Evolutionary conservation across 176 grass and related monocot species (phyloP).

Genomic region (maize (Zea mays)): Zm-B73-REFERENCE-NAM-5.0 NC_050102.1:169210001-169210500

Average conservation of each 20-base stretch:
- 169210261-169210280: constrained; percentile 10
- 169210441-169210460: not conserved
- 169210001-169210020: constrained; percentile 94
- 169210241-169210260: not conserved
- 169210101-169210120: not conserved
- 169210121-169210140: constrained; percentile 3
- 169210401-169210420: constrained; percentile 12
- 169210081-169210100: not conserved
- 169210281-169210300: not conserved
- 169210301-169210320: not conserved
- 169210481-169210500: not conserved
- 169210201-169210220: not conserved
- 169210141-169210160: not conserved
- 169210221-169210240: not conserved
- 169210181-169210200: not conserved
- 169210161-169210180: not conserved
- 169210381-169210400: not conserved
- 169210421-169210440: constrained; percentile 26
- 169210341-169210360: constrained; percentile 14
- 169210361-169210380: not conserved
- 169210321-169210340: constrained; percentile 9
- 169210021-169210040: constrained; percentile 86
- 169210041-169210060: constrained; percentile 58
- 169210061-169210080: not conserved
- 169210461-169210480: constrained; percentile 6